phyloP scores from a whole-genome alignment of 768 basidiomycete genomes.

The Lentinula aciculospora region DNA sequence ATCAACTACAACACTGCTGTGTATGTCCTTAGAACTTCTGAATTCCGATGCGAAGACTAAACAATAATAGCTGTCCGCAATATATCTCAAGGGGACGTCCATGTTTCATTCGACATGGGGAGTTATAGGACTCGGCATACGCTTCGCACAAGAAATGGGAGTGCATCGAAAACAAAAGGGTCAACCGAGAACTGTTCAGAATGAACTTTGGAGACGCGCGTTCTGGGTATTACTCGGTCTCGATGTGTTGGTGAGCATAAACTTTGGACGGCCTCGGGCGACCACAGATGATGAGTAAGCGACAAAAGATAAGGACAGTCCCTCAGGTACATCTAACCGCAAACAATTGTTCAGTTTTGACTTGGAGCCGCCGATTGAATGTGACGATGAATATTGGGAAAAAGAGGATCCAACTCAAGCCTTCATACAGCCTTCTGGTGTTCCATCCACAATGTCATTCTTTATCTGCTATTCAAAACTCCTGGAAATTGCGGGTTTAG shows the following conservation, averaged over 20 bases:
- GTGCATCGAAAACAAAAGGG: slow-evolving; percentile 19
- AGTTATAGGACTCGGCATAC: slow-evolving; percentile 30
- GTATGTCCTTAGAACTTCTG: slow-evolving; percentile 19
- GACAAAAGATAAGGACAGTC: neutral
- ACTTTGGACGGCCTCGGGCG: slow-evolving; percentile 46
- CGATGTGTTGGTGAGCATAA: slow-evolving; percentile 9
- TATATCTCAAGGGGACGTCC: slow-evolving; percentile 42
- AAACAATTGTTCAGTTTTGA: slow-evolving; percentile 24
- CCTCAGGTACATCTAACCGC: neutral
- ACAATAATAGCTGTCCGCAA: slow-evolving; percentile 34
- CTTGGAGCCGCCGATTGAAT: slow-evolving; percentile 42
- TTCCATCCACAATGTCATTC: slow-evolving; percentile 6
- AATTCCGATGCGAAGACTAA: neutral
- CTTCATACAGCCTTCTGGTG: slow-evolving; percentile 10
- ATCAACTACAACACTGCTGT: slow-evolving; percentile 49
- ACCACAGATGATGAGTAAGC: slow-evolving; percentile 33
- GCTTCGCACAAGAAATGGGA: slow-evolving; percentile 37
- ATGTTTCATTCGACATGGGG: slow-evolving; percentile 39
- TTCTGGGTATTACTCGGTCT: slow-evolving; percentile 7
- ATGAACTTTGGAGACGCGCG: slow-evolving; percentile 33
- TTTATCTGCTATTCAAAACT: slow-evolving; percentile 4
- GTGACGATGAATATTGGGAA: slow-evolving; percentile 41
- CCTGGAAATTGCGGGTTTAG: neutral
- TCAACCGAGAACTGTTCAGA: slow-evolving; percentile 16
- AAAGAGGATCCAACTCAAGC: slow-evolving; percentile 11